These are phyloP conservation scores for Fraxinus greggii DNA, from an alignment of 305 asterid species.

Conservation along the genomic window DNA sequence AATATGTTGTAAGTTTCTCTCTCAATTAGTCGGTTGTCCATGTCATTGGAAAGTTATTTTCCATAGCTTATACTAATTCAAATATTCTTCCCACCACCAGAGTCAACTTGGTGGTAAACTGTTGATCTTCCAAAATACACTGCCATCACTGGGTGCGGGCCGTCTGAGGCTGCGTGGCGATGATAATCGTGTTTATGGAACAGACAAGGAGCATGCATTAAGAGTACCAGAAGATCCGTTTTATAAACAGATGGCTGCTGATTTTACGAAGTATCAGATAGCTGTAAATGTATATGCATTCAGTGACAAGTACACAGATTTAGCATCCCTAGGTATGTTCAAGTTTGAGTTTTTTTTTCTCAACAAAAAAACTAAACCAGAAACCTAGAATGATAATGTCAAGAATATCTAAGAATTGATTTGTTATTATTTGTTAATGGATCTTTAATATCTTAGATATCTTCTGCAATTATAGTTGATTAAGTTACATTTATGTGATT, in stretches of 20 bases:
- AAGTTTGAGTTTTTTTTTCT: neutral
- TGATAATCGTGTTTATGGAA: constrained; percentile 74
- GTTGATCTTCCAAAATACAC: constrained; percentile 80
- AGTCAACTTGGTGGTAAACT: constrained; percentile 93
- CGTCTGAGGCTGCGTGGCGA: constrained; percentile 91
- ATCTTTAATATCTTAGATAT: neutral
- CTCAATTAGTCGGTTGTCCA: constrained; percentile 6
- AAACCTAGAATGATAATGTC: neutral
- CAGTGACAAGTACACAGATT: constrained; percentile 87
- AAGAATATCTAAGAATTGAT: constrained; percentile 10
- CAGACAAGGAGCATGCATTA: constrained; percentile 81
- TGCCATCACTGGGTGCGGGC: constrained; percentile 95
- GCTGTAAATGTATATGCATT: constrained; percentile 87
- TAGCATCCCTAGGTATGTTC: constrained; percentile 83
- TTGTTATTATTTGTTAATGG: neutral
- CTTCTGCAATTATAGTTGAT: constrained; percentile 15
- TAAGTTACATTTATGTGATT: neutral
- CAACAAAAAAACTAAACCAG: constrained; percentile 1
- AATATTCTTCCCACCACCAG: constrained; percentile 47
- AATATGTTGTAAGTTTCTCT: neutral
- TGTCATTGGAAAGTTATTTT: constrained; percentile 2
- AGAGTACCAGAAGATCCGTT: constrained; percentile 96
- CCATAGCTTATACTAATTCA: constrained; percentile 17
- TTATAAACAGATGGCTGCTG: constrained; percentile 99
- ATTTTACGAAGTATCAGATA: constrained; percentile 88